A percentile compares a stretch with the other conserved stretches of the same genome.
phyloP scores from a whole-genome alignment of 805 yeast species.

The Jamesozyma lodderae region DNA sequence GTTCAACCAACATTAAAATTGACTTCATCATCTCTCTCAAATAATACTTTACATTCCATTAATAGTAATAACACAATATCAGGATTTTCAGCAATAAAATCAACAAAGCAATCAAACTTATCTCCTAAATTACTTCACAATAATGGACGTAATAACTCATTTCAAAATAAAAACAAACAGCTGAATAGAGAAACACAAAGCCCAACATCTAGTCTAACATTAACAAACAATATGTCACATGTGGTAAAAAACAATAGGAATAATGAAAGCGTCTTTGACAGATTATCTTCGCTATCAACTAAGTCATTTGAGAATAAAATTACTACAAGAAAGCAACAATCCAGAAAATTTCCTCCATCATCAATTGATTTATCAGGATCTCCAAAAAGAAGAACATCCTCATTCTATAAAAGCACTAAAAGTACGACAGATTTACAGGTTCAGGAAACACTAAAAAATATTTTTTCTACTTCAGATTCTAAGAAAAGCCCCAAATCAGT shows the following conservation, averaged over 20 bases:
- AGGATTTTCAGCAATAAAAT: conserved; percentile 3
- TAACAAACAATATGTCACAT: background rate
- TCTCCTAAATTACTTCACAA: conserved; percentile 5
- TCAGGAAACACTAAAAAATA: conserved; percentile 24
- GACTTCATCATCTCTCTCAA: background rate
- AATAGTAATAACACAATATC: conserved; percentile 5
- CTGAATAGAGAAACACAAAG: conserved; percentile 3
- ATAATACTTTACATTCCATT: no score
- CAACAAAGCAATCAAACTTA: background rate
- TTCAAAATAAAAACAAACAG: background rate
- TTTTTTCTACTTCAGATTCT: conserved; percentile 15
- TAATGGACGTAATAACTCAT: background rate
- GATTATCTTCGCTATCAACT: conserved; percentile 24
- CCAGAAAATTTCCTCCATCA: conserved; percentile 13
- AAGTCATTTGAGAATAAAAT: conserved; percentile 27
- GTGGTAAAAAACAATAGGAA: conserved; percentile 1
- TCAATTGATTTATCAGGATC: conserved; percentile 25
- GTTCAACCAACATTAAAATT: conserved; percentile 8
- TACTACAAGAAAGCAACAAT: conserved; percentile 4
- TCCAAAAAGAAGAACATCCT: conserved; percentile 17
- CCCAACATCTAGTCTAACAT: conserved; percentile 1
- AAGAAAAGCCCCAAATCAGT: background rate
- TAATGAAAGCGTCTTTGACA: conserved; percentile 23
- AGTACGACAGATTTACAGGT: conserved; percentile 16
- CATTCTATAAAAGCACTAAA: background rate